Conservation (phyloP, 1,284 basidiomycete species). For the Albatrellus sp. region DNA sequence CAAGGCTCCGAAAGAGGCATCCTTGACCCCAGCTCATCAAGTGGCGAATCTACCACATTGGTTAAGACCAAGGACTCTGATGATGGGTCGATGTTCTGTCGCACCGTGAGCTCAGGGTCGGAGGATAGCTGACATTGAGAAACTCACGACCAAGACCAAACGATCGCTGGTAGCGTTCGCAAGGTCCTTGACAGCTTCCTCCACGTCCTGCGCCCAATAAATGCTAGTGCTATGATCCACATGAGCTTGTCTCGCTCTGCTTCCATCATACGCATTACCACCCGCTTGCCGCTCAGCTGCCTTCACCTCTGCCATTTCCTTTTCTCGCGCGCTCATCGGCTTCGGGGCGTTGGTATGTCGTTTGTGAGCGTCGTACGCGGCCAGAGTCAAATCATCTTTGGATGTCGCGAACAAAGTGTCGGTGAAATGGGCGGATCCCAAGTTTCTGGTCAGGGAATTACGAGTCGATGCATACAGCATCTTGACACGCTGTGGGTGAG, state of each 20-base stretch:
- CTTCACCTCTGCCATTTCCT: constrained; percentile 66
- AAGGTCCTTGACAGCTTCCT: constrained; percentile 49
- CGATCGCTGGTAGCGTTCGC: constrained; percentile 33
- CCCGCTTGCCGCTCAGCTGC: constrained; percentile 54
- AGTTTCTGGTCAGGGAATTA: constrained; percentile 55
- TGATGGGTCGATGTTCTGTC: constrained; percentile 47
- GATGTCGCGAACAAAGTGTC: constrained; percentile 76
- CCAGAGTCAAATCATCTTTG: constrained; percentile 51
- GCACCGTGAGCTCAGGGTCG: neutral
- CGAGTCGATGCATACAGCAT: constrained; percentile 90
- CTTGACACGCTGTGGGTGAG: constrained; percentile 23
- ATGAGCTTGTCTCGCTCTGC: constrained; percentile 38
- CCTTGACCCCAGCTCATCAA: constrained; percentile 31
- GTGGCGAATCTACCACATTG: constrained; percentile 23
- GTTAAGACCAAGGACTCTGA: constrained; percentile 43
- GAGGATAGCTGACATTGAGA: neutral
- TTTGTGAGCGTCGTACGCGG: constrained; percentile 64
- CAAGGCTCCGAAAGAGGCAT: constrained; percentile 45
- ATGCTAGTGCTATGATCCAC: constrained; percentile 48
- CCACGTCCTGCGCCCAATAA: constrained; percentile 50
- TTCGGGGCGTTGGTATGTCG: constrained; percentile 65
- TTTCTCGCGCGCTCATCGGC: constrained; percentile 71
- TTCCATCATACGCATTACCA: constrained; percentile 40
- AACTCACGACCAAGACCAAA: constrained; percentile 57
- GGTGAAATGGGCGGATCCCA: constrained; percentile 69